Percentiles rank a stretch among this genome's conserved stretches.
Evolutionary conservation across 306 rosid species (phyloP).

Genomic region (Begonia peltatifolia): DNA sequence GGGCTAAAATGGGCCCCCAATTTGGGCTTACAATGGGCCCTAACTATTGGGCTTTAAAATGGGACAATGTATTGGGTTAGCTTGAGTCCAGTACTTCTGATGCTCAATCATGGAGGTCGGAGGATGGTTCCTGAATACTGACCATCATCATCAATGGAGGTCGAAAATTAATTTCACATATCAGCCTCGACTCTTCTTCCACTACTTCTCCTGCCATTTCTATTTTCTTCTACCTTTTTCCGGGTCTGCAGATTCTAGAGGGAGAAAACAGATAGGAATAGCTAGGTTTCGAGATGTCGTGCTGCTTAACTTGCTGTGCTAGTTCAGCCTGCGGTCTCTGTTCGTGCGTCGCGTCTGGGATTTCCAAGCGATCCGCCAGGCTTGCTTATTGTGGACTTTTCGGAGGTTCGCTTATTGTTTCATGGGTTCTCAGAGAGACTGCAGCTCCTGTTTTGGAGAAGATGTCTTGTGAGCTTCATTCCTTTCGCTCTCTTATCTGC

Average conservation of each 20-base stretch:
- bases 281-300: slow-evolving; percentile 41
- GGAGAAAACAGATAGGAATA: slow-evolving; percentile 2
- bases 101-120: too few relatives aligned
- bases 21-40: too few relatives aligned
- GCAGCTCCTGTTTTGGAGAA: slow-evolving; percentile 78
- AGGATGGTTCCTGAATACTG: too few relatives aligned
- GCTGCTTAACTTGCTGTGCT: slow-evolving; percentile 45
- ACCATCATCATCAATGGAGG: too few relatives aligned
- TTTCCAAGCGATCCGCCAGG: slow-evolving; percentile 68
- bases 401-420: slow-evolving; percentile 55
- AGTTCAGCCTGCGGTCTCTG: slow-evolving; percentile 70
- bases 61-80: too few relatives aligned
- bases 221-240: too few relatives aligned
- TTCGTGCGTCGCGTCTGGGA: slow-evolving; percentile 68
- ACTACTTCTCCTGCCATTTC: too few relatives aligned
- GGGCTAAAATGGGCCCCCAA: too few relatives aligned
- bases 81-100: too few relatives aligned
- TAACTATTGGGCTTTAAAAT: too few relatives aligned
- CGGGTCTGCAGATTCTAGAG: neutral
- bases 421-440: slow-evolving; percentile 88
- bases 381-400: slow-evolving; percentile 83
- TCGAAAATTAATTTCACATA: too few relatives aligned
- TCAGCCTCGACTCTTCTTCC: too few relatives aligned
- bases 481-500: neutral
- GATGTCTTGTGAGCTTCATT: slow-evolving; percentile 51